Evolutionary conservation across 2,329 filamentous ascomycete species (phyloP).

Genomic region (Ceratocystis eucalypticola): DNA sequence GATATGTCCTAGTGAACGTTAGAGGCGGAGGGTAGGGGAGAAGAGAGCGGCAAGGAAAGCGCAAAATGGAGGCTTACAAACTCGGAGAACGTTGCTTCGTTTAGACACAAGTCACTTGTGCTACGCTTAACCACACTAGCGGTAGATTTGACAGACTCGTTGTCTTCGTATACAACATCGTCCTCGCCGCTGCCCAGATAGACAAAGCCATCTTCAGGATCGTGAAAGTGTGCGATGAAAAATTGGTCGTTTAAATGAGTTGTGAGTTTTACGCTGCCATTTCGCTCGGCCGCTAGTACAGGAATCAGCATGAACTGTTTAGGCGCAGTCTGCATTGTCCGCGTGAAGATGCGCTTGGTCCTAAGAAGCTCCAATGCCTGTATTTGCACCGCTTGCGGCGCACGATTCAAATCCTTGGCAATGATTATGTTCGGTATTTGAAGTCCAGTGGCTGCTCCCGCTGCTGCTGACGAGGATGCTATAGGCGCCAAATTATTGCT

Average conservation of each 20-base stretch:
- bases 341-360: constrained; percentile 62
- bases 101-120: constrained; percentile 20
- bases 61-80: constrained; percentile 27
- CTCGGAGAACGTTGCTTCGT: constrained; percentile 27
- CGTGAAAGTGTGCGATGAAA: constrained; percentile 77
- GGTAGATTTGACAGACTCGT: constrained; percentile 27
- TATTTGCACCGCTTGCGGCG: constrained; percentile 65
- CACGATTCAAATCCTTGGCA: constrained; percentile 63
- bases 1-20: constrained; percentile 38
- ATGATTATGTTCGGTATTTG: constrained; percentile 71
- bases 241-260: constrained; percentile 65
- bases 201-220: constrained; percentile 55
- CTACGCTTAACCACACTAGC: constrained; percentile 35
- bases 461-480: constrained; percentile 9
- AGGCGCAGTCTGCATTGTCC: constrained; percentile 58
- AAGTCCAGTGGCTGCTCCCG: constrained; percentile 19
- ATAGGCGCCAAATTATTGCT: constrained; percentile 13
- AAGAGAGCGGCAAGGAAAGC: background rate
- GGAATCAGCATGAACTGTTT: constrained; percentile 70
- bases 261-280: constrained; percentile 37
- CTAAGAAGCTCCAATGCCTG: constrained; percentile 68
- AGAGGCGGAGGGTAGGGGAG: too few relatives aligned
- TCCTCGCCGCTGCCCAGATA: constrained; percentile 45
- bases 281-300: constrained; percentile 41
- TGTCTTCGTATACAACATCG: constrained; percentile 27